Base-by-base conservation (phyloP, 1,284 basidiomycete genomes). In the Ganoderma sp. region DNA sequence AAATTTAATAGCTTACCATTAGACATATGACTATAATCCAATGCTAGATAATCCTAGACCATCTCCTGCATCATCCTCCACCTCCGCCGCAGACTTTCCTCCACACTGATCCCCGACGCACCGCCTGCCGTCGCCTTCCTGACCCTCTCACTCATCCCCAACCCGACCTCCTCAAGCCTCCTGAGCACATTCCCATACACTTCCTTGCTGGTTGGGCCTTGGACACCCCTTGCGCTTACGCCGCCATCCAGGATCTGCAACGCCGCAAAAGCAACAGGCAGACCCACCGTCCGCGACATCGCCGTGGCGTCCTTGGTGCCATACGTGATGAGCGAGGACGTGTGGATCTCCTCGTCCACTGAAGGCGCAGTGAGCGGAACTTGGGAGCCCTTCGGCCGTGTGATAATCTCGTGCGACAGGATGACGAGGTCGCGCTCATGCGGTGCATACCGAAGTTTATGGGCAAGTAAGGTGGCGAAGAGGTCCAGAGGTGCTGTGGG, bases 261-360 rank as follows among this genome's bases (percentile, higher is more conserved):
- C 61, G 75, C 71, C 64, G 75, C 73, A 25, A 72, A 74, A 64
- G 75, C 75, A 14, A 76, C 75, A 5, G 75, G 75, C 59, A 76
- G 63, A 19, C 96, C 96, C 15, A 98, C 96, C 1, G 93, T 94
- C 59, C 90, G 86, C 14, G 95, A 89, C 97, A 98, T 98, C 1
- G 95, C 95, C 0, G 91, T 90, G 19, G 87, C 88, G 60, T 79
- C 76, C 1, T 84, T 75, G 15, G 86, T 87, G 0, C 95, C 96
- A 73, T 92, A 94, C 63, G 87, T 84, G 48, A 94, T 84, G 17
- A 98, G 79, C 28, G 88, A 87, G 2, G 94, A 94, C 10, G 90
- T 93, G 73, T 97, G 88, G 34, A 91, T 84, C 77, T 92, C 86
- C 71, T 84, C 81, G 80, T 76, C 3, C 10, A 39, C 10, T 39